A percentile compares a stretch with the other conserved stretches of the same genome.
Evolutionary conservation across 1,139 yeast species (phyloP).

Genomic region (Diutina mesorugosa): DNA sequence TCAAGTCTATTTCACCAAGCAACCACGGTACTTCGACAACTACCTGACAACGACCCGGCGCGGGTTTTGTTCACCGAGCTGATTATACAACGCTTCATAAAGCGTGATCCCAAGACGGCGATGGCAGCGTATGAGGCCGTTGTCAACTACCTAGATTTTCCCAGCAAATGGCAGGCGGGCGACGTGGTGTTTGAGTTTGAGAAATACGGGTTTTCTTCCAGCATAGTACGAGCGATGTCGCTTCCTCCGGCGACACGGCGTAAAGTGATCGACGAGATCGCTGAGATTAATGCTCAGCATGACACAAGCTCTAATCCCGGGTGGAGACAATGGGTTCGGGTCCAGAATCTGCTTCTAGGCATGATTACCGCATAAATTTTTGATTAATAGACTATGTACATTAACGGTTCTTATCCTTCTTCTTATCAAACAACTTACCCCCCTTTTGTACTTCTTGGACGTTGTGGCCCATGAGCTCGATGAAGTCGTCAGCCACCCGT

Average conservation of each 20-base stretch:
- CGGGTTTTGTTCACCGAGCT: background rate
- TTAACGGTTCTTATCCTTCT: constrained; percentile 19
- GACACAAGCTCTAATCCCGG: background rate
- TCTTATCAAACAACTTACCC: constrained; percentile 45
- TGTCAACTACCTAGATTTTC: background rate
- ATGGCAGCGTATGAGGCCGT: background rate
- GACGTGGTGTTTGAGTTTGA: background rate
- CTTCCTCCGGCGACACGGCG: background rate
- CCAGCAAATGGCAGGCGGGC: background rate
- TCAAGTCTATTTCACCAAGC: background rate
- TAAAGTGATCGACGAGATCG: background rate
- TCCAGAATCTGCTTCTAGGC: background rate
- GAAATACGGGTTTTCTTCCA: background rate
- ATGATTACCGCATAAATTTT: background rate
- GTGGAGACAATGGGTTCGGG: background rate
- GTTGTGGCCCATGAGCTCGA: constrained; percentile 46
- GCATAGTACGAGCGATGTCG: background rate
- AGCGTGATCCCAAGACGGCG: background rate
- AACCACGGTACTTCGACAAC: background rate
- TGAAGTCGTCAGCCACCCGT: background rate
- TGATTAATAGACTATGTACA: constrained; percentile 1
- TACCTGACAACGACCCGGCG: background rate
- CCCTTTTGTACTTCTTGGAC: constrained; percentile 54
- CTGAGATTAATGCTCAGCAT: background rate
- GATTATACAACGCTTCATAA: background rate